These are phyloP conservation scores for Apophysomyces trapeziformis DNA, from an alignment of 371 early-diverging fungal species.

Conservation along the genomic window DNA sequence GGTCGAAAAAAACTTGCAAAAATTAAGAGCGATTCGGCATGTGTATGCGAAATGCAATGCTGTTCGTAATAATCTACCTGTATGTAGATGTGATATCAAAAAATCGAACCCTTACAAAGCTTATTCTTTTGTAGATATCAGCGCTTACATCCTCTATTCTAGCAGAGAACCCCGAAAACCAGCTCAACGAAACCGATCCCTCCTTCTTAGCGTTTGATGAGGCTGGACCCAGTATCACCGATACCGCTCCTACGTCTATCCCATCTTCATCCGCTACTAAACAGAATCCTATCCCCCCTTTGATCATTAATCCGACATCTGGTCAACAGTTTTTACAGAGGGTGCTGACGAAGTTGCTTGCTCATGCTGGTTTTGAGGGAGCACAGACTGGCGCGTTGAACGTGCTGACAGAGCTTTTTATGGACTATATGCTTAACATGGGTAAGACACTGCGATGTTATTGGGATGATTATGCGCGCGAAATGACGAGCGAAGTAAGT, in stretches of 20 bases:
- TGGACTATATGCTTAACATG: slow-evolving; percentile 79
- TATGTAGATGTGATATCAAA: slow-evolving; percentile 25
- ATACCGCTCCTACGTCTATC: neutral
- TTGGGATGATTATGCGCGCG: slow-evolving; percentile 72
- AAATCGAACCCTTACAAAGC: neutral
- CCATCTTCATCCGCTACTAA: neutral
- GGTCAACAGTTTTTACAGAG: slow-evolving; percentile 70
- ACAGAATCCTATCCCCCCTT: slow-evolving; percentile 46
- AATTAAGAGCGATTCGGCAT: slow-evolving; percentile 68
- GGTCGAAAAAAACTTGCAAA: slow-evolving; percentile 68
- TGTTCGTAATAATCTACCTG: slow-evolving; percentile 64
- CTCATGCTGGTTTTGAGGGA: slow-evolving; percentile 92
- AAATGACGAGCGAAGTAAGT: slow-evolving; percentile 78
- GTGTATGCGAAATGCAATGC: slow-evolving; percentile 79
- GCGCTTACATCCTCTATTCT: slow-evolving; percentile 33
- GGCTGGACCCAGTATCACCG: neutral
- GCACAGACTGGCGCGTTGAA: slow-evolving; percentile 66
- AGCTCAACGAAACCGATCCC: neutral
- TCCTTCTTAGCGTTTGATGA: neutral
- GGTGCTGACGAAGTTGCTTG: slow-evolving; percentile 67
- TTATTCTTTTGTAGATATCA: slow-evolving; percentile 26
- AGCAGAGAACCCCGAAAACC: slow-evolving; percentile 12
- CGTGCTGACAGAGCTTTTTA: slow-evolving; percentile 77
- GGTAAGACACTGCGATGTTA: slow-evolving; percentile 83
- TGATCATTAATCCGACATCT: slow-evolving; percentile 61